phyloP scores from a whole-genome alignment of 1,284 basidiomycete genomes.

The Ganoderma meredithae region DNA sequence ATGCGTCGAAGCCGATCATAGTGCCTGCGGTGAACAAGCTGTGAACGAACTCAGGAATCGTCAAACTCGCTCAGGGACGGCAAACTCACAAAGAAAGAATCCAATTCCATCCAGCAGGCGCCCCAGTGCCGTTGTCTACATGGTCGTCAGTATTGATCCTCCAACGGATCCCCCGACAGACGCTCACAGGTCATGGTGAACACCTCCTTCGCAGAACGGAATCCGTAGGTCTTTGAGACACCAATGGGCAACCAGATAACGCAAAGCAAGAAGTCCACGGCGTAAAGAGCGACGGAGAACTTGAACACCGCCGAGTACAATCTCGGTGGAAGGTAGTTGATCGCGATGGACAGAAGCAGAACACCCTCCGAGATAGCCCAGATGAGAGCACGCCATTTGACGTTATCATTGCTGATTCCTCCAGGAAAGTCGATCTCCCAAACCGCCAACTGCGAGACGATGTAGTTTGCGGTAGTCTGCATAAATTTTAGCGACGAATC shows the following conservation, averaged over 20 bases:
- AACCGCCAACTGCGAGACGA: conserved; percentile 81
- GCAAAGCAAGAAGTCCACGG: conserved; percentile 86
- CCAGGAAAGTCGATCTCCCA: conserved; percentile 84
- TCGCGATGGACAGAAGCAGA: conserved; percentile 71
- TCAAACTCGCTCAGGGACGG: conserved; percentile 11
- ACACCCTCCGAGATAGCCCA: conserved; percentile 82
- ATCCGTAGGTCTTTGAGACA: conserved; percentile 83
- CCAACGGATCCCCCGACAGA: neutral
- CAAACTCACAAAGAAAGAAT: conserved; percentile 72
- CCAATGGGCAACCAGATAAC: conserved; percentile 90
- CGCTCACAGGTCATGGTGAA: conserved; percentile 82
- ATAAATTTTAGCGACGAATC: neutral
- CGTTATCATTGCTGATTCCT: conserved; percentile 68
- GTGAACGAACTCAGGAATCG: conserved; percentile 17
- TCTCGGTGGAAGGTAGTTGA: conserved; percentile 84
- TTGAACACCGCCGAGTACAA: conserved; percentile 79
- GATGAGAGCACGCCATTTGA: conserved; percentile 85
- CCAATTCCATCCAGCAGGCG: conserved; percentile 87
- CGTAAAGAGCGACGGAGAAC: conserved; percentile 73
- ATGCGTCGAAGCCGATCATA: conserved; percentile 87
- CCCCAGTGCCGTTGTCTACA: conserved; percentile 86
- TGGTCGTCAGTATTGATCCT: conserved; percentile 9
- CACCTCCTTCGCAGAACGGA: conserved; percentile 79
- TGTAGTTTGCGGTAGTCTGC: conserved; percentile 85
- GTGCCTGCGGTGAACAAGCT: conserved; percentile 87